A percentile compares a stretch with the other conserved stretches of the same genome.
These are phyloP conservation scores for Phytophthora kernoviae DNA, from an alignment of 352 stramenopile genomes.

Conservation along the genomic window DNA sequence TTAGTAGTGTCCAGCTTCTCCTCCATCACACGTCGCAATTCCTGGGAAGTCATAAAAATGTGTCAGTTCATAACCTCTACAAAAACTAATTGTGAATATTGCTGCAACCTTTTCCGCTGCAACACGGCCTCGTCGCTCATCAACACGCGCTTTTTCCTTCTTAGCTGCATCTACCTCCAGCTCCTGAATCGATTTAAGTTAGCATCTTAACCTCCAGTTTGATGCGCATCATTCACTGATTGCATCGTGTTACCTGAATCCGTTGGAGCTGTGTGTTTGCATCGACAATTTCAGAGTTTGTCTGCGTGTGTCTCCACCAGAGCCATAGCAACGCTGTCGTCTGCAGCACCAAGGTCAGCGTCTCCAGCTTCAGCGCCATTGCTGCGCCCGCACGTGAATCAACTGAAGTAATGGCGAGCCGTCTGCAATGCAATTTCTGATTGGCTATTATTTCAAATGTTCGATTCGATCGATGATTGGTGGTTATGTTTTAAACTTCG, in stretches of 20 bases:
- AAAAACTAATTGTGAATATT: neutral
- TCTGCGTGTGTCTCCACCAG: constrained; percentile 20
- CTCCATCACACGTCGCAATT: constrained; percentile 73
- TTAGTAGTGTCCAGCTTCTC: constrained; percentile 79
- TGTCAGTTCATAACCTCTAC: constrained; percentile 6
- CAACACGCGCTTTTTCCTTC: constrained; percentile 58
- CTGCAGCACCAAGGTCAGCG: constrained; percentile 35
- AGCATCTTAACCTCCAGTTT: neutral
- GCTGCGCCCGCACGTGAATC: constrained; percentile 8
- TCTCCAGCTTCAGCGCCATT: constrained; percentile 30
- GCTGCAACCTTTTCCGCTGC: constrained; percentile 63
- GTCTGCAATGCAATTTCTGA: constrained; percentile 12
- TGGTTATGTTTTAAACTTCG: too few species aligned
- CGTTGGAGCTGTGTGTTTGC: constrained; percentile 5
- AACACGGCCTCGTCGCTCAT: constrained; percentile 68
- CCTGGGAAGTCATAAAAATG: constrained; percentile 33
- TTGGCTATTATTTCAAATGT: constrained; percentile 21
- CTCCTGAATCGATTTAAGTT: constrained; percentile 26
- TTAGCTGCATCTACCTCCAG: constrained; percentile 44
- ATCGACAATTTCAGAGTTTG: neutral
- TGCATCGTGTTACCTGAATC: constrained; percentile 20
- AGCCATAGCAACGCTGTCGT: constrained; percentile 35
- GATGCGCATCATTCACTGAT: neutral
- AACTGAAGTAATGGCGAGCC: constrained; percentile 24
- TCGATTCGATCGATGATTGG: constrained; percentile 17